These are phyloP conservation scores for Fusarium siculi DNA, from an alignment of 2,329 filamentous ascomycete genomes.

Conservation along the genomic window DNA sequence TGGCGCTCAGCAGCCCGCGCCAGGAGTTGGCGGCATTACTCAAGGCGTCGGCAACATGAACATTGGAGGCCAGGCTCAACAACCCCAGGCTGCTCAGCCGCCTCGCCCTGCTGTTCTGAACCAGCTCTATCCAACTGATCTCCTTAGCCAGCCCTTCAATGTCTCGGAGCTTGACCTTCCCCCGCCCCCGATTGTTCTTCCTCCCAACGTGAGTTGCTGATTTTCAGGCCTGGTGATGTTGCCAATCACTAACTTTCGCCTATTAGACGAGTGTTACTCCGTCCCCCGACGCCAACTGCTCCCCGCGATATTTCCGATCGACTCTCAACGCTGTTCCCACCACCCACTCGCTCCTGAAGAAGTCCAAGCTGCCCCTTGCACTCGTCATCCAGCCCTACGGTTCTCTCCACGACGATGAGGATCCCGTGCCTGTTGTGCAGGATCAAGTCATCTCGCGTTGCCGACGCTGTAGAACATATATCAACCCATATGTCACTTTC, in stretches of 20 bases:
- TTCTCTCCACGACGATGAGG: conserved; percentile 91
- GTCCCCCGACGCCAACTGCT: conserved; percentile 90
- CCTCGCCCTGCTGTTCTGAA: conserved; percentile 71
- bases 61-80: conserved; percentile 65
- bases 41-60: conserved; percentile 89
- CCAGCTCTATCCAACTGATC: conserved; percentile 90
- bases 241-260: conserved; percentile 51
- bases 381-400: conserved; percentile 97
- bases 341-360: conserved; percentile 92
- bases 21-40: conserved; percentile 74
- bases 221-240: not conserved
- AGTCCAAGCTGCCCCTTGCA: conserved; percentile 94
- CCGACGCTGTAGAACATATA: conserved; percentile 94
- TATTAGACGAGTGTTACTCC: conserved; percentile 85
- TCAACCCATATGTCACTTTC: conserved; percentile 97
- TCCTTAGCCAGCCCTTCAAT: conserved; percentile 93
- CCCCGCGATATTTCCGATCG: conserved; percentile 92
- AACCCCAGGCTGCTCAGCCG: conserved; percentile 53
- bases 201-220: conserved; percentile 79
- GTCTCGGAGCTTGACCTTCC: conserved; percentile 91
- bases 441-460: conserved; percentile 98
- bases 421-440: conserved; percentile 89
- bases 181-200: conserved; percentile 89
- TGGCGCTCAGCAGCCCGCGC: conserved; percentile 47
- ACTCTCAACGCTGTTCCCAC: conserved; percentile 95